Evolutionary conservation across 257 asterid species (phyloP), one percentile per base, ranked within the genome.

Genomic region (Cordia subcordata): DNA sequence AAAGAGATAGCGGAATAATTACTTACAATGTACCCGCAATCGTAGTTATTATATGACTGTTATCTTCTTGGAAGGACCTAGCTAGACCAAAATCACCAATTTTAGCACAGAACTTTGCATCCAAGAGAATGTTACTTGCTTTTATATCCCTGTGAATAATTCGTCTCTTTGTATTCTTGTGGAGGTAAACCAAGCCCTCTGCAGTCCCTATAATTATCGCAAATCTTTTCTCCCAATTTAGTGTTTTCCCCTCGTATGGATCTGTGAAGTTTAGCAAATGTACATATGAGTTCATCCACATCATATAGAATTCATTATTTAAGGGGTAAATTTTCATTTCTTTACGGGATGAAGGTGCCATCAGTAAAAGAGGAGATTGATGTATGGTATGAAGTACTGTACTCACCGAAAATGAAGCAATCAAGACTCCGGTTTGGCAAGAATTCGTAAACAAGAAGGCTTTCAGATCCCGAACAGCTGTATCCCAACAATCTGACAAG

Each of bases 1-100:
- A n/a, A n/a, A n/a, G n/a, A n/a, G n/a, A n/a, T n/a, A 39, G n/a
- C 8, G 0, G 4, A 49, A 10, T 44, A 55, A 40, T 33, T 63
- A 75, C 86, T 70, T 57, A 86, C 91, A 86, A 82, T 52, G 91
- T 86, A 37, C 95, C 95, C 55, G 91, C 95, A 64, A 86, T 64
- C 27, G 75, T 87, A 58, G 95, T 86, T 70, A 85, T 81, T 39
- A 83, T 75, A 46, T 83, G 91, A 49, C 67, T 75, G 69, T 60
- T 61, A 55, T 81, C 85, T 68, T 83, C 79, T 12, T 91, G 91
- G 65, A 86, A 81, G 58, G 83, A 53, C 64, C 91, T 68, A 53
- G 81, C 95, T 16, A 83, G 83, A 40, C 91, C 91, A 63, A 86
- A 86, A 81, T 86, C 95, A 61, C 90, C 95, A 14, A 86, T 81